Evolutionary conservation across 805 yeast species (phyloP), one percentile per base, ranked within the genome.

Genomic region (Metschnikowia shivogae): DNA sequence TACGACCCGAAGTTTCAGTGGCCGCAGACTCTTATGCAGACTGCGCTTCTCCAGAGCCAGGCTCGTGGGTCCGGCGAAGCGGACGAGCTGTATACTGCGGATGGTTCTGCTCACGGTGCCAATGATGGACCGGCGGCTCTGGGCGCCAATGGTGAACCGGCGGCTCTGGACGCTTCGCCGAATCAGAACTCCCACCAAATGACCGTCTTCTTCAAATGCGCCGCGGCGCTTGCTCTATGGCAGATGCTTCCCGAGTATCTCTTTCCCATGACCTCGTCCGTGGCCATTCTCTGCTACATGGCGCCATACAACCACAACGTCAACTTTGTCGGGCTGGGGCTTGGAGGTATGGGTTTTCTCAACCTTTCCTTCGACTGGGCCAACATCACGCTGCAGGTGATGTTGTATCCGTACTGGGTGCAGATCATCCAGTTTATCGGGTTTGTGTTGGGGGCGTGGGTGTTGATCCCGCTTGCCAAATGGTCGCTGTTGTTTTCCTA

Each of bases 401-500:
- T 76, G 78, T 52, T 76, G 51, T 65, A 67, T 39, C 81, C 81
- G 0, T 76, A 75, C 54, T 75, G 79, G 80, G 72, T 77, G 13
- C 77, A 73, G 43, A 70, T 70, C 13, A 63, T 76, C 36, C 76
- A 75, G 50, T 76, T 76, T 54, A 47, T 62, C 6, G 80, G 75
- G 1, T 76, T 74, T 62, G 70, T 63, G 0, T 12, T 67, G 13
- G 67, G 74, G n/a, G 76, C 78, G 19, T 76, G 80, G 80, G 50
- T 71, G 1, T 53, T 73, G 37, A 62, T 76, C 29, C 81, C 81
- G 0, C 53, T 71, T 24, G 76, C 67, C 12, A 74, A 75, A 46
- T 76, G 77, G 73, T 70, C 59, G n/a, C 54, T 50, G 49, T 45
- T 63, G 37, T 64, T 54, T 12, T 38, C 52, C 1, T 67, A 57